Percentiles rank a stretch among this genome's conserved stretches.
Conservation (phyloP, 176 grass and related monocot genomes). For the Carex littledalei region DNA sequence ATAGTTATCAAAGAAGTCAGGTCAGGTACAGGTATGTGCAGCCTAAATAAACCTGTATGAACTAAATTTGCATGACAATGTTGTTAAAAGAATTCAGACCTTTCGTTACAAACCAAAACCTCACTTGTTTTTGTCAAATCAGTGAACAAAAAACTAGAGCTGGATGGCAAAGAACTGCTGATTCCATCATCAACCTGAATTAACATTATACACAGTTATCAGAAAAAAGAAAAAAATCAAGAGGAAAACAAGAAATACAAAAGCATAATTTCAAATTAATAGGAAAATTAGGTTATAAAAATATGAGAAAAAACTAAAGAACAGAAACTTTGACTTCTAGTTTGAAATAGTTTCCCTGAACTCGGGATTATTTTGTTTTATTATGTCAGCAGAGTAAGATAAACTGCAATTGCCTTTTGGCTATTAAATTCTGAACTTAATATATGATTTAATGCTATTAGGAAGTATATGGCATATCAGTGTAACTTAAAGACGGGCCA, state of each 20-base stretch:
- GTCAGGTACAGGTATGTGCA: not conserved
- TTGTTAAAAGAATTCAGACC: constrained; percentile 31
- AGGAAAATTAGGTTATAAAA: not conserved
- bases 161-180: constrained; percentile 23
- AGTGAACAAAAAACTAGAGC: constrained; percentile 13
- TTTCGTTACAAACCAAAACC: constrained; percentile 32
- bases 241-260: not conserved
- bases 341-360: not conserved
- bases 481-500: not conserved
- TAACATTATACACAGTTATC: constrained; percentile 11
- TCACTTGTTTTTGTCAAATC: constrained; percentile 22
- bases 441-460: not conserved
- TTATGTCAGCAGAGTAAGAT: not conserved
- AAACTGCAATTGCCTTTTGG: not conserved
- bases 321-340: not conserved
- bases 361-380: not conserved
- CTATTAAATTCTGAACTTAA: not conserved
- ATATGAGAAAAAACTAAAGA: not conserved
- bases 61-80: not conserved
- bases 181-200: constrained; percentile 40
- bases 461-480: not conserved
- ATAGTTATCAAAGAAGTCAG: constrained; percentile 8
- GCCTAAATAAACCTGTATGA: not conserved
- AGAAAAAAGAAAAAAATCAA: not conserved
- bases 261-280: not conserved